These are phyloP conservation scores for Penicillium bovifimosum DNA, from an alignment of 495 filamentous ascomycete genomes.

Conservation along the genomic window DNA sequence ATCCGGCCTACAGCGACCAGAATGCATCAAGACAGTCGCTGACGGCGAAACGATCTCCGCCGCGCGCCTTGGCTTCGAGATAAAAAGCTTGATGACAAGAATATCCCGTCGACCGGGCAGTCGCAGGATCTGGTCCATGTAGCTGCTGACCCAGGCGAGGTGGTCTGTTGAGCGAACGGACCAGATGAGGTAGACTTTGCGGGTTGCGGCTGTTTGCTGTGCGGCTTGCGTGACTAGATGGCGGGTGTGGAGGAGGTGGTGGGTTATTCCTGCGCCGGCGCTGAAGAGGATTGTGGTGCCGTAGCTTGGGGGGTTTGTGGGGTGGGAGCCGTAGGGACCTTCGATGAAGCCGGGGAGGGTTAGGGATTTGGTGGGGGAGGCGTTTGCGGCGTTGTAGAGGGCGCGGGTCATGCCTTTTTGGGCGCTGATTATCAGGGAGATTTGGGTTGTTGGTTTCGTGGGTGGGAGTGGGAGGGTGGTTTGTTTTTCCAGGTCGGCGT, in stretches of 20 bases:
- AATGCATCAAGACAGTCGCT: conserved; percentile 84
- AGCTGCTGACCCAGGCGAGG: conserved; percentile 86
- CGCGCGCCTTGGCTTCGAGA: conserved; percentile 62
- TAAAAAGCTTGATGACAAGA: conserved; percentile 79
- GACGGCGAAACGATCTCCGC: conserved; percentile 73
- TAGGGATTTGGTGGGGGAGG: conserved; percentile 53
- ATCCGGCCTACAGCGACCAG: conserved; percentile 55
- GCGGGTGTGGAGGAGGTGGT: conserved; percentile 73
- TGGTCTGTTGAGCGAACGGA: conserved; percentile 82
- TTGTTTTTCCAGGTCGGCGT: conserved; percentile 38
- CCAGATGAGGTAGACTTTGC: conserved; percentile 82
- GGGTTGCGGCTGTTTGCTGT: conserved; percentile 67
- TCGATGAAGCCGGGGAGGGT: conserved; percentile 63
- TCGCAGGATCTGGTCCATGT: conserved; percentile 90
- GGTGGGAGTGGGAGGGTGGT: conserved; percentile 20
- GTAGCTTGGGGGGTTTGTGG: conserved; percentile 64
- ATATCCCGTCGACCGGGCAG: conserved; percentile 79
- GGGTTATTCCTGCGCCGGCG: conserved; percentile 83
- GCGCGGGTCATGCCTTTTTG: conserved; percentile 77
- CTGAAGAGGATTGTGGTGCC: conserved; percentile 84
- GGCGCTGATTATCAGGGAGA: conserved; percentile 75
- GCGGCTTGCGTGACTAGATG: conserved; percentile 66
- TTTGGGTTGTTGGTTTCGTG: conserved; percentile 44
- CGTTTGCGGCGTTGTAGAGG: conserved; percentile 63
- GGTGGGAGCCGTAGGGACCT: conserved; percentile 72